phyloP scores from a whole-genome alignment of 208 protist species.

The Jaenimonas drosophilae region DNA sequence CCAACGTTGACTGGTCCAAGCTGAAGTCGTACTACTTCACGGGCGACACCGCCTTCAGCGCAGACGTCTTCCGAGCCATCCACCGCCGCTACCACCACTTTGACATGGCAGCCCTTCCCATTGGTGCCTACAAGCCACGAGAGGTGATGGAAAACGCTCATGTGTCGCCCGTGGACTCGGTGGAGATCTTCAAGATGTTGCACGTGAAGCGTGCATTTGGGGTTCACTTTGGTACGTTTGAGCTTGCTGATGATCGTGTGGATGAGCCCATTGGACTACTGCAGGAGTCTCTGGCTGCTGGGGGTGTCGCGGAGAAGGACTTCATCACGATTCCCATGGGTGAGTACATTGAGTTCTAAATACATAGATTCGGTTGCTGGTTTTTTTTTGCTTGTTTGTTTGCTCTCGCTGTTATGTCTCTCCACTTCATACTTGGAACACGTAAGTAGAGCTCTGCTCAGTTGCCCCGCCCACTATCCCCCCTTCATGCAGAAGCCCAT shows the following conservation, averaged over 20 bases:
- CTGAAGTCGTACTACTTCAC: slow-evolving; percentile 54
- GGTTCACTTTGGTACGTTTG: slow-evolving; percentile 85
- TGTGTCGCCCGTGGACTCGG: slow-evolving; percentile 55
- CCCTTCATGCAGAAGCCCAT: too few relatives aligned
- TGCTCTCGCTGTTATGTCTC: too few relatives aligned
- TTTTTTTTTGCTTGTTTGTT: too few relatives aligned
- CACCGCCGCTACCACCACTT: slow-evolving; percentile 28
- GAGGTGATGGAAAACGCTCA: slow-evolving; percentile 53
- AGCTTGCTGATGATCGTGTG: slow-evolving; percentile 59
- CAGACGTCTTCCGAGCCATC: slow-evolving; percentile 33
- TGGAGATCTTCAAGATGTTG: slow-evolving; percentile 62
- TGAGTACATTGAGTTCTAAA: slow-evolving; percentile 20
- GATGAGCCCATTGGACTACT: slow-evolving; percentile 58
- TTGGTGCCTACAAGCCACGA: slow-evolving; percentile 76
- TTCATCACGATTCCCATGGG: slow-evolving; percentile 35
- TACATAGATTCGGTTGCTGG: background rate
- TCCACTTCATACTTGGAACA: too few relatives aligned
- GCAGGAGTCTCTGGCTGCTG: slow-evolving; percentile 8
- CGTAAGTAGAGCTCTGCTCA: too few relatives aligned
- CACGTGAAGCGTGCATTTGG: slow-evolving; percentile 26
- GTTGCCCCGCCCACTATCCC: too few relatives aligned
- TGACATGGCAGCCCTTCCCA: slow-evolving; percentile 65
- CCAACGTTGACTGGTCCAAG: slow-evolving; percentile 11
- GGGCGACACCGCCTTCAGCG: slow-evolving; percentile 41
- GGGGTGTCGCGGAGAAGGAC: slow-evolving; percentile 8